Evolutionary conservation across 306 rosid species (phyloP), one percentile per base, ranked within the genome.

Genomic region (Malus domestica): DNA sequence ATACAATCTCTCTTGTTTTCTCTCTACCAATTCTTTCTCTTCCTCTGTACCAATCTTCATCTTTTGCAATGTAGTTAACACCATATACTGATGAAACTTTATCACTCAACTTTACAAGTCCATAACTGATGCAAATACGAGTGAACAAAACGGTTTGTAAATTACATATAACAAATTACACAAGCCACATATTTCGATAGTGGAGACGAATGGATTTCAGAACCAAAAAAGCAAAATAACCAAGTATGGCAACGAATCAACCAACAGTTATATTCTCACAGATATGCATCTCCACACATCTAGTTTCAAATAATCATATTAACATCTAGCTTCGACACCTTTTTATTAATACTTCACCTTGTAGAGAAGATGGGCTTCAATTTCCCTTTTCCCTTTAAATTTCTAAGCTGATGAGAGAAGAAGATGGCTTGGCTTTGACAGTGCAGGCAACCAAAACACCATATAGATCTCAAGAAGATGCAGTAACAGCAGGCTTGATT

Each of bases 391-490:
- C 22, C 3, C 14, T 42, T 7, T 25, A 10, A 73, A 20, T 27
- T 68, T 32, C 35, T 19, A 25, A 61, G 23, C 68, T 60, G 19
- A 60, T 40, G 65, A 42, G 44, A 42, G 35, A 60, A 49, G 58
- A 73, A 49, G 58, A 73, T 60, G 29, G 8, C 0, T 60, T 9
- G 42, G 35, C 35, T 32, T 32, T 32, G 4, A 61, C 30, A 68
- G 25, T 73, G 80, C 71, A 78, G 73, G 89, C 86, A 79, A 80
- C 73, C 76, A 32, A 45, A 20, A 46, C 59, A 70, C 19, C 49
- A 61, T 32, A 71, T 62, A 68, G 71, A 80, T 72, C 63, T 85
- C 87, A 90, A 81, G 97, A 86, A n/a, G 95, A 76, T 65, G 90
- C 80, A 15, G 88, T 20, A 4, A 69, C 15, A 29, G 79, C 6